Conservation (phyloP, 495 filamentous ascomycete species). For the Neohortaea acidophila region DNA sequence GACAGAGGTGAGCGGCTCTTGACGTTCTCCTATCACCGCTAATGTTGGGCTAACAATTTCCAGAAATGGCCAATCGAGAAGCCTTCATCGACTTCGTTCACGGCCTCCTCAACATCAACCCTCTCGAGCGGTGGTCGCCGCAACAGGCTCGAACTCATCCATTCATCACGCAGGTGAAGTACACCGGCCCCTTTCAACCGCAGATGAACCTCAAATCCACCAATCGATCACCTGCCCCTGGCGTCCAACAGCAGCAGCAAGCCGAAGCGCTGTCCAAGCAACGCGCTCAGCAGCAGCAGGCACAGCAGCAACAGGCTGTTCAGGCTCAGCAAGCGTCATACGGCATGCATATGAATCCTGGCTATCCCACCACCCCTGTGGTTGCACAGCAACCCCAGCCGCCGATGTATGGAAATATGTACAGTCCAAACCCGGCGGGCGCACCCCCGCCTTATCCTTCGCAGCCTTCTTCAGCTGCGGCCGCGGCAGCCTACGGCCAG, state of each 20-base stretch:
- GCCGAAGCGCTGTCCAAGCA: slow-evolving; percentile 85
- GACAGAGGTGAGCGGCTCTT: slow-evolving; percentile 77
- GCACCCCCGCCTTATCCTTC: slow-evolving; percentile 61
- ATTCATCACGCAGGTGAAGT: slow-evolving; percentile 98
- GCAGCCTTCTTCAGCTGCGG: slow-evolving; percentile 37
- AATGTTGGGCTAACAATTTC: background rate
- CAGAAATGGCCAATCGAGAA: slow-evolving; percentile 94
- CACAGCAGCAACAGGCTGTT: slow-evolving; percentile 37
- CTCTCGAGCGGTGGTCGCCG: slow-evolving; percentile 92
- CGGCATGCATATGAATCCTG: slow-evolving; percentile 14
- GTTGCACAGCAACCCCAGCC: slow-evolving; percentile 21
- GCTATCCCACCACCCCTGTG: slow-evolving; percentile 11
- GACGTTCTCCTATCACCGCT: background rate
- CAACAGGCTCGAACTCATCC: slow-evolving; percentile 95
- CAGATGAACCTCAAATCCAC: slow-evolving; percentile 89
- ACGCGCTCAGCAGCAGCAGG: slow-evolving; percentile 45
- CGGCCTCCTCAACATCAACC: slow-evolving; percentile 85
- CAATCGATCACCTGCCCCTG: slow-evolving; percentile 73
- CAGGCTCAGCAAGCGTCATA: slow-evolving; percentile 36
- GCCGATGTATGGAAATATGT: slow-evolving; percentile 47
- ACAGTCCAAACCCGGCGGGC: slow-evolving; percentile 45
- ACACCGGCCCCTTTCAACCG: slow-evolving; percentile 87
- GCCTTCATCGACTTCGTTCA: slow-evolving; percentile 99
- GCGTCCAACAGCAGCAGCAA: slow-evolving; percentile 94
- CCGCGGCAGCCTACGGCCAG: slow-evolving; percentile 2